phyloP scores from a whole-genome alignment of 352 stramenopile species.

The Phytophthora nicotianae region DNA sequence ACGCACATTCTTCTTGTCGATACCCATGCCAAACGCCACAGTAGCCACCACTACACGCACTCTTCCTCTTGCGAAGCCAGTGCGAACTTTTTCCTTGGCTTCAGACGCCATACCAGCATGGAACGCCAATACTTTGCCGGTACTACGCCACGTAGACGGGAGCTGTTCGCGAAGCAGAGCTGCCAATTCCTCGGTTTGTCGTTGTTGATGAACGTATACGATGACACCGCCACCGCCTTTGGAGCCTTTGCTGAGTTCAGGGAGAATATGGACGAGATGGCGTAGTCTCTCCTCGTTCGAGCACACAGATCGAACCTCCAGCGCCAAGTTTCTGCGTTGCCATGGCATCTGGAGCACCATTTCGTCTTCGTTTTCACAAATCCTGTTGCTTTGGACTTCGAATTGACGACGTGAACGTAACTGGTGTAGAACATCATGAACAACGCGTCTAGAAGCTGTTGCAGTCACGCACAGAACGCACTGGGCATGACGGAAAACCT shows the following conservation, averaged over 20 bases:
- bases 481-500: slow-evolving; percentile 62
- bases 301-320: slow-evolving; percentile 56
- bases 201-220: slow-evolving; percentile 86
- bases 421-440: slow-evolving; percentile 72
- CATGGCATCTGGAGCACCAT: slow-evolving; percentile 80
- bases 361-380: slow-evolving; percentile 31
- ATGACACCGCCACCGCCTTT: slow-evolving; percentile 57
- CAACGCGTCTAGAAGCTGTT: slow-evolving; percentile 85
- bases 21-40: slow-evolving; percentile 98
- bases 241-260: slow-evolving; percentile 33
- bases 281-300: slow-evolving; percentile 66
- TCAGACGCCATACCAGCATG: slow-evolving; percentile 92
- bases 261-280: slow-evolving; percentile 35
- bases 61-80: slow-evolving; percentile 88
- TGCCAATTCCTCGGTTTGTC: slow-evolving; percentile 74
- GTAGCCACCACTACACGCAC: slow-evolving; percentile 95
- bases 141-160: slow-evolving; percentile 32
- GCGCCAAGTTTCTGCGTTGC: slow-evolving; percentile 68
- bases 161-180: slow-evolving; percentile 67
- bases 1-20: slow-evolving; percentile 97
- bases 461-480: slow-evolving; percentile 93
- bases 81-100: slow-evolving; percentile 79
- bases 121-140: slow-evolving; percentile 80
- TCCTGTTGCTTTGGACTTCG: slow-evolving; percentile 2
- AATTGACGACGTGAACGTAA: slow-evolving; percentile 41